phyloP scores from a whole-genome alignment of 1,284 basidiomycete genomes.

The Tilletia horrida region DNA sequence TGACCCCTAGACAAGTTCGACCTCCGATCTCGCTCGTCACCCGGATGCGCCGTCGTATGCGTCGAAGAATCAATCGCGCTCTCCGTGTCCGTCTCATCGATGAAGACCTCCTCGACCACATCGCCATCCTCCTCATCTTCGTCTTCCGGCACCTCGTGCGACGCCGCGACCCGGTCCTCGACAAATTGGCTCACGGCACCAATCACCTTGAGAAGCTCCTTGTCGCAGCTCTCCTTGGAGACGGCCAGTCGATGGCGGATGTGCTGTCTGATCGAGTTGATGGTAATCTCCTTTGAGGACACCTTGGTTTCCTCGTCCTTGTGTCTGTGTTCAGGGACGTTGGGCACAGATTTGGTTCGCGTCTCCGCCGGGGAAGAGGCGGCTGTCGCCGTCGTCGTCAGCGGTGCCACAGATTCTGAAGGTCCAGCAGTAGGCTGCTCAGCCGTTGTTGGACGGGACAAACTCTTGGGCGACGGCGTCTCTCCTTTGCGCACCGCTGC shows the following conservation, averaged over 20 bases:
- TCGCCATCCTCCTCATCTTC: slow-evolving; percentile 65
- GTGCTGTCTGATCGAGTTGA: slow-evolving; percentile 77
- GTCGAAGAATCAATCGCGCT: slow-evolving; percentile 26
- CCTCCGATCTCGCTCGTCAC: slow-evolving; percentile 24
- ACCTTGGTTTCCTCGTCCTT: background rate
- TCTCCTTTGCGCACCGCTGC: background rate
- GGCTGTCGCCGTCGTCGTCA: background rate
- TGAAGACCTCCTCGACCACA: slow-evolving; percentile 62
- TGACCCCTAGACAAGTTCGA: slow-evolving; percentile 20
- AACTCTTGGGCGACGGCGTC: slow-evolving; percentile 8
- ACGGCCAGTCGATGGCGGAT: slow-evolving; percentile 86
- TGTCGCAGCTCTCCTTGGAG: slow-evolving; percentile 93
- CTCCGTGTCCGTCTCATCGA: slow-evolving; percentile 34
- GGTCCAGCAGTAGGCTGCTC: background rate
- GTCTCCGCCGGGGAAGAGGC: background rate
- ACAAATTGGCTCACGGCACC: slow-evolving; percentile 89
- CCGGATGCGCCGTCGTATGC: slow-evolving; percentile 19
- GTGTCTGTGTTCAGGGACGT: background rate
- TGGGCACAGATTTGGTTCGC: background rate
- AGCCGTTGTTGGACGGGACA: slow-evolving; percentile 4
- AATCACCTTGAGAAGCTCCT: slow-evolving; percentile 85
- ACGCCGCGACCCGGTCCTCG: slow-evolving; percentile 76
- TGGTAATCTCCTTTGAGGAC: slow-evolving; percentile 44
- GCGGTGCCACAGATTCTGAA: background rate
- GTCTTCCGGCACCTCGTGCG: slow-evolving; percentile 60